A percentile compares a stretch with the other conserved stretches of the same genome.
These are phyloP conservation scores for Sextonia rubra DNA, from an alignment of 164 flowering plant genomes.

Conservation along the genomic window DNA sequence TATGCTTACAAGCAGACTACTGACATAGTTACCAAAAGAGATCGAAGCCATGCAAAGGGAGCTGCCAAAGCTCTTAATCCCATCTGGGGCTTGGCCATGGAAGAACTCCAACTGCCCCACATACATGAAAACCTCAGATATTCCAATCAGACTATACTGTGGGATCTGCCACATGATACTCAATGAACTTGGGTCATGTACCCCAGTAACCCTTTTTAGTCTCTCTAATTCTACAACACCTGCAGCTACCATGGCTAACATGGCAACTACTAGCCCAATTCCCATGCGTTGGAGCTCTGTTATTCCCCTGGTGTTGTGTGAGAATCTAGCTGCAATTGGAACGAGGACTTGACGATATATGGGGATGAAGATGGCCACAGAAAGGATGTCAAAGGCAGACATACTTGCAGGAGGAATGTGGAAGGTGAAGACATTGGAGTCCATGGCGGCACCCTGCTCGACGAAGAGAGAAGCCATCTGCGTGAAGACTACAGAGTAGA, in stretches of 20 bases:
- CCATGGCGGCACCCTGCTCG: slow-evolving; percentile 86
- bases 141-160: slow-evolving; percentile 68
- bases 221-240: slow-evolving; percentile 43
- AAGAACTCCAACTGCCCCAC: slow-evolving; percentile 88
- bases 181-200: slow-evolving; percentile 31
- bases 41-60: slow-evolving; percentile 94
- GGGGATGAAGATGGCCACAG: slow-evolving; percentile 60
- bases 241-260: slow-evolving; percentile 64
- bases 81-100: slow-evolving; percentile 85
- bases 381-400: slow-evolving; percentile 77
- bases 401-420: slow-evolving; percentile 87
- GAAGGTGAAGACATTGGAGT: slow-evolving; percentile 40
- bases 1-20: slow-evolving; percentile 63
- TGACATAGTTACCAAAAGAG: slow-evolving; percentile 77
- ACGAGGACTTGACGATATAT: slow-evolving; percentile 53
- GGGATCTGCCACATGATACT: slow-evolving; percentile 65
- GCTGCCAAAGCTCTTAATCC: slow-evolving; percentile 87
- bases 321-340: slow-evolving; percentile 43
- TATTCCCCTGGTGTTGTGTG: slow-evolving; percentile 53
- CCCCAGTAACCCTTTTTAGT: slow-evolving; percentile 20
- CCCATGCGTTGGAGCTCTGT: slow-evolving; percentile 70
- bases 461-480: slow-evolving; percentile 97
- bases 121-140: slow-evolving; percentile 90
- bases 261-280: slow-evolving; percentile 43
- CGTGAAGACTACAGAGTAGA: slow-evolving; percentile 84